These are phyloP conservation scores for Crithidia bombi DNA, from an alignment of 208 protist genomes.

Conservation along the genomic window DNA sequence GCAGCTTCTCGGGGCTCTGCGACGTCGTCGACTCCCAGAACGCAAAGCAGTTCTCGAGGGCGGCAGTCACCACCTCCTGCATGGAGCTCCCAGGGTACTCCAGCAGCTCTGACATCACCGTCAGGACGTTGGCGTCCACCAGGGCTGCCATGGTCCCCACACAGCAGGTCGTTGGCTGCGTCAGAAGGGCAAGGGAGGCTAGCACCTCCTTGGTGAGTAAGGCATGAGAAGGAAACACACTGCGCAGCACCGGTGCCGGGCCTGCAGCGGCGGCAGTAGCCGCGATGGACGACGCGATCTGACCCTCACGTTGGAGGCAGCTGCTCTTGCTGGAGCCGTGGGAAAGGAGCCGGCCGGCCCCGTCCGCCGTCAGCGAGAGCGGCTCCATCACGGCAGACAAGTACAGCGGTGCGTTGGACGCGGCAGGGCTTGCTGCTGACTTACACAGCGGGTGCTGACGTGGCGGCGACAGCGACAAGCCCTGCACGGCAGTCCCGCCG, in stretches of 20 bases:
- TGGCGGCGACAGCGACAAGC: not conserved
- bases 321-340: constrained; percentile 29
- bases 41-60: constrained; percentile 21
- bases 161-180: not conserved
- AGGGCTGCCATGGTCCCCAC: constrained; percentile 10
- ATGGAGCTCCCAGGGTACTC: constrained; percentile 19
- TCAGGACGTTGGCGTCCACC: constrained; percentile 16
- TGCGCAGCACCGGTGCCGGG: constrained; percentile 4
- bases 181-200: not conserved
- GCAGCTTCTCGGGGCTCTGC: not conserved
- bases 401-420: not conserved
- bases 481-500: not conserved
- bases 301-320: constrained; percentile 1
- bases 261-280: not conserved
- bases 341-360: not conserved
- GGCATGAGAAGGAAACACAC: constrained; percentile 9
- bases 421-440: constrained; percentile 7
- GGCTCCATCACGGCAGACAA: constrained; percentile 3
- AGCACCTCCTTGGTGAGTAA: constrained; percentile 9
- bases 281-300: not conserved
- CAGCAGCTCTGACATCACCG: constrained; percentile 15
- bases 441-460: constrained; percentile 8
- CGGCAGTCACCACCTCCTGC: constrained; percentile 8
- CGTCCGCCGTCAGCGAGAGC: not conserved
- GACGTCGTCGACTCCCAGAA: constrained; percentile 20